Conservation (phyloP, 2,329 filamentous ascomycete species). For the Erysiphe pulchra region DNA sequence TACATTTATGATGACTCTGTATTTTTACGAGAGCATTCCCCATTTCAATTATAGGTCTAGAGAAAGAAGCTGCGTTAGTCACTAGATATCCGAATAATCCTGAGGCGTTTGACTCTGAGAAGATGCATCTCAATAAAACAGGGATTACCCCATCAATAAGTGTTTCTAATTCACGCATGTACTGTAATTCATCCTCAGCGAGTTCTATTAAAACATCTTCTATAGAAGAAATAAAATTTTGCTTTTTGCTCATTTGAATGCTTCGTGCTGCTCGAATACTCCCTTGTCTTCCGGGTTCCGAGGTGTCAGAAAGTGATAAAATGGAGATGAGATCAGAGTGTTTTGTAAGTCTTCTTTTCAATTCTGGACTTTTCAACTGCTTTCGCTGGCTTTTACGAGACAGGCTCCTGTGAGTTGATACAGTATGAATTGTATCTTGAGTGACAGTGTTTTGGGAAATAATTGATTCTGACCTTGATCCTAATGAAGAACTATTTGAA, state of each 20-base stretch:
- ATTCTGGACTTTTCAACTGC: constrained; percentile 13
- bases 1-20: constrained; percentile 52
- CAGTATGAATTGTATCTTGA: constrained; percentile 12
- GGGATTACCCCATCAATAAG: constrained; percentile 88
- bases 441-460: constrained; percentile 18
- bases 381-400: constrained; percentile 8
- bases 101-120: constrained; percentile 42
- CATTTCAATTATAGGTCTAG: constrained; percentile 82
- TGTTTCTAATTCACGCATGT: constrained; percentile 74
- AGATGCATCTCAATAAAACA: constrained; percentile 62
- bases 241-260: constrained; percentile 45
- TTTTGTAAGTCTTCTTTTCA: constrained; percentile 47
- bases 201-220: constrained; percentile 60
- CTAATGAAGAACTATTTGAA: constrained; percentile 2
- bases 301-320: constrained; percentile 43
- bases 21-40: constrained; percentile 70
- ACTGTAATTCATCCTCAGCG: constrained; percentile 59
- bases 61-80: constrained; percentile 28
- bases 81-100: constrained; percentile 36
- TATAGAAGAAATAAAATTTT: constrained; percentile 39
- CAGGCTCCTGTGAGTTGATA: constrained; percentile 6
- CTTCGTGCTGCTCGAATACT: constrained; percentile 57
- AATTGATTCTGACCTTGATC: constrained; percentile 6
- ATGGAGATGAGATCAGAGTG: constrained; percentile 90
- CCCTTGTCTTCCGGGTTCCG: constrained; percentile 28